Base-by-base conservation (phyloP, 1,139 yeast species). In the Sporopachydermia cereana region DNA sequence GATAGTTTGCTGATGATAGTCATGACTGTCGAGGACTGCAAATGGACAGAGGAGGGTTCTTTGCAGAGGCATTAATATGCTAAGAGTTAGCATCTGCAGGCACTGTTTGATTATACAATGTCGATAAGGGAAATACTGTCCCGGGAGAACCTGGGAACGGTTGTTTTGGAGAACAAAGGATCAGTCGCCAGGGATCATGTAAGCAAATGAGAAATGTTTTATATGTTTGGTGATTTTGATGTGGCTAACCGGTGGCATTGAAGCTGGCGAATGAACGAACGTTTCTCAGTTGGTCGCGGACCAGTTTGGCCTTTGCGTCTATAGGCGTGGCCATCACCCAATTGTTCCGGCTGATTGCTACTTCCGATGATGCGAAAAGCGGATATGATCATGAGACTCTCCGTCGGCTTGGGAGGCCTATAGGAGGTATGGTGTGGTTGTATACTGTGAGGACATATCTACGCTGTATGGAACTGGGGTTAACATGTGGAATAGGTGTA, bases 191-290 rank as follows among this genome's bases (percentile, higher is more conserved):
- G 78, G 47, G 77, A 73, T 52, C 77, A 73, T 53, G 69, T 66
- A 52, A 36, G 69, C 59, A 9, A 21, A 41, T n/a, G 30, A 3
- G 7, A 20, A 14, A 14, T 25, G 29, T 7, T 14, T 25, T 25
- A 7, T 7, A 25, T 25, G 14, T 7, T n/a, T n/a, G 29, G 29
- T 25, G 29, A 14, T 14, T 25, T 25, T 25, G 29, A 25, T 25
- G 14, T 7, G 29, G 7, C 12, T n/a, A n/a, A n/a, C n/a, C n/a
- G n/a, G n/a, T n/a, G n/a, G n/a, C n/a, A n/a, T n/a, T 17, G 16
- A 45, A 68, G 64, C 62, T 84, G 61, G 89, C 94, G 17, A 83
- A 82, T 57, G 94, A 84, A 57, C 66, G 94, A 48, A 84, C 93
- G 0, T 77, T 77, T 48, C 64, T 84, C 14, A 91, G 93, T 0